phyloP scores from a whole-genome alignment of 768 basidiomycete genomes.

The Hericium coralloides region DNA sequence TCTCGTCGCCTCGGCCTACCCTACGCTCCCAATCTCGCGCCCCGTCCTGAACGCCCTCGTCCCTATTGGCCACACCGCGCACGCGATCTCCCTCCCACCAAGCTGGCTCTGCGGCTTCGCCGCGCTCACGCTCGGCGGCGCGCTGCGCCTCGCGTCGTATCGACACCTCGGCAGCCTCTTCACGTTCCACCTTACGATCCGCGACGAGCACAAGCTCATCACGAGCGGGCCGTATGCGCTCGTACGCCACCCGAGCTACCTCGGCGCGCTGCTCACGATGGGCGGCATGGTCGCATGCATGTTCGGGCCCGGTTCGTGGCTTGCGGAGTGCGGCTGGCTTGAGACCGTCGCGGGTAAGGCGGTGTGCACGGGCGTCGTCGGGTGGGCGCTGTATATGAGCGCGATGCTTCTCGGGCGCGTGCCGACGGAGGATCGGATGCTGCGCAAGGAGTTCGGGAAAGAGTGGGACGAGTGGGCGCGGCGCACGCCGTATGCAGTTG shows the following conservation, averaged over 20 bases:
- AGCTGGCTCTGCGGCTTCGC: not conserved
- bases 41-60: not conserved
- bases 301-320: constrained; percentile 17
- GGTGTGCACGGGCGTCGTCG: not conserved
- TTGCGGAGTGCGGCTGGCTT: not conserved
- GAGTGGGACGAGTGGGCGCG: constrained; percentile 16
- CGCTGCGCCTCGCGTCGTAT: constrained; percentile 30
- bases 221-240: constrained; percentile 30
- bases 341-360: not conserved
- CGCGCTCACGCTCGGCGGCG: constrained; percentile 16
- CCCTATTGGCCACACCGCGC: not conserved
- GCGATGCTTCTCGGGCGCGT: not conserved
- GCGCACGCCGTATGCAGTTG: constrained; percentile 11
- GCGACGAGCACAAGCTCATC: constrained; percentile 26
- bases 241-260: constrained; percentile 35
- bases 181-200: constrained; percentile 33
- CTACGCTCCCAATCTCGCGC: not conserved
- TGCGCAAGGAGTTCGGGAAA: constrained; percentile 12
- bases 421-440: constrained; percentile 12
- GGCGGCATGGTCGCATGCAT: constrained; percentile 16
- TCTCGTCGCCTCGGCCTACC: not conserved
- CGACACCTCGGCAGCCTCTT: constrained; percentile 27
- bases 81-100: not conserved
- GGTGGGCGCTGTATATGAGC: not conserved
- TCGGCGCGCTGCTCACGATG: constrained; percentile 22